A percentile compares a stretch with the other conserved stretches of the same genome.
Conservation (phyloP, 768 basidiomycete species). For the Trametes gibbosa region DNA sequence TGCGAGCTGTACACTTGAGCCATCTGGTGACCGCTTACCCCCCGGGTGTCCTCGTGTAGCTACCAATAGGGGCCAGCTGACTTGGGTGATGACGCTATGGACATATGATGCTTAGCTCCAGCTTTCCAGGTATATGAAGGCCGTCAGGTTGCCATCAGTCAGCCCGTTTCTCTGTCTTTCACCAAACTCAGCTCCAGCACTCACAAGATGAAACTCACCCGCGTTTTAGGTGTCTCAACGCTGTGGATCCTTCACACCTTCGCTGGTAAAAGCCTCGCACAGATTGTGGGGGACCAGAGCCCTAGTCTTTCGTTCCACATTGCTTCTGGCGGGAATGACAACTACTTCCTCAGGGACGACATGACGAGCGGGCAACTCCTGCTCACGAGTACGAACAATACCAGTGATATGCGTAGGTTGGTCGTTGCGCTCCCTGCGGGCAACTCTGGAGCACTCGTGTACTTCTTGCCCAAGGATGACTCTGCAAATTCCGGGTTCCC, state of each 20-base stretch:
- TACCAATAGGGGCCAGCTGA: no score
- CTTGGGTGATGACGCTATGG: no score
- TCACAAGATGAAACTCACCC: background rate
- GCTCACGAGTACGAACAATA: constrained; percentile 29
- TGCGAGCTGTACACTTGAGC: no score
- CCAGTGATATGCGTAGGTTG: constrained; percentile 18
- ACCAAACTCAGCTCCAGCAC: no score
- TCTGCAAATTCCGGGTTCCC: no score
- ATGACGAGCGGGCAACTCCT: constrained; percentile 40
- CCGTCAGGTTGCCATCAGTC: no score
- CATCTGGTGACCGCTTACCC: no score
- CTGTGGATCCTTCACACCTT: background rate
- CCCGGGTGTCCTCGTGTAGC: no score
- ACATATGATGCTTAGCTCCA: no score
- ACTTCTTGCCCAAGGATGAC: constrained; percentile 31
- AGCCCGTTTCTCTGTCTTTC: no score
- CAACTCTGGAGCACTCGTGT: constrained; percentile 41
- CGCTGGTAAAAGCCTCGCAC: background rate
- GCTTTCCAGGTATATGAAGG: no score
- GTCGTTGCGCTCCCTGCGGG: constrained; percentile 44
- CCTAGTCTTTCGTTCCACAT: constrained; percentile 29
- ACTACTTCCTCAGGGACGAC: constrained; percentile 42
- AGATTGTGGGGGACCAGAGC: background rate
- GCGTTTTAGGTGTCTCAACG: background rate
- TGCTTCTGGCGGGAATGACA: constrained; percentile 40